Conservation (phyloP, 1,139 yeast species). For the Candida pseudocylindracea region DNA sequence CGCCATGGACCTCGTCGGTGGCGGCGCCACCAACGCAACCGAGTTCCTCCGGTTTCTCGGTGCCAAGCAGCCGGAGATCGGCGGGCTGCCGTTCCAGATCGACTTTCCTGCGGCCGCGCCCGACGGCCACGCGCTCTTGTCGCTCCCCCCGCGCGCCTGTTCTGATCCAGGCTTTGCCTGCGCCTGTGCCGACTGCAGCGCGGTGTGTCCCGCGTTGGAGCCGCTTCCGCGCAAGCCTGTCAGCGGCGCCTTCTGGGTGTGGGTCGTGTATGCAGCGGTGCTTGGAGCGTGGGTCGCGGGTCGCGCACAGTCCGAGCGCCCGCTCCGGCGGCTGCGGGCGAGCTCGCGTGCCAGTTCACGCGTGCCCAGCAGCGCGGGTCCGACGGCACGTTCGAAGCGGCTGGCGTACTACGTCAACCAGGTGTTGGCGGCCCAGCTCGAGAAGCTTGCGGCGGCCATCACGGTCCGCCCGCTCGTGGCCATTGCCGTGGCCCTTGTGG, state of each 20-base stretch:
- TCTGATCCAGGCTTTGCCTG: constrained; percentile 47
- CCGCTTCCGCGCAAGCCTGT: constrained; percentile 6
- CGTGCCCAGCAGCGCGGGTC: constrained; percentile 9
- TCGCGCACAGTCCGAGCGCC: no score
- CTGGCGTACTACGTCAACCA: constrained; percentile 2
- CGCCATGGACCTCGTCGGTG: constrained; percentile 94
- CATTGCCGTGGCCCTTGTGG: constrained; percentile 18
- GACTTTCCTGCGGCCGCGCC: constrained; percentile 33
- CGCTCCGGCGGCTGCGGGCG: no score
- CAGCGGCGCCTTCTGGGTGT: constrained; percentile 30
- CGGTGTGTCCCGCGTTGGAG: constrained; percentile 39
- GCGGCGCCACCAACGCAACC: constrained; percentile 62
- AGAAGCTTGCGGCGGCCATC: constrained; percentile 25
- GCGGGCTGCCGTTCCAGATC: constrained; percentile 93
- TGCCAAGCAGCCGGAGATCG: constrained; percentile 79
- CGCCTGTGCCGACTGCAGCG: constrained; percentile 80
- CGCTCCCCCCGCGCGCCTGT: constrained; percentile 22
- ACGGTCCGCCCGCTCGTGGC: constrained; percentile 35
- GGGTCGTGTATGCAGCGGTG: constrained; percentile 53
- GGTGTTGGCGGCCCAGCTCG: constrained; percentile 9
- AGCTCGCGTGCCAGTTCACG: constrained; percentile 6
- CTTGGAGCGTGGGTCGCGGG: constrained; percentile 21
- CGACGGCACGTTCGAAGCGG: constrained; percentile 3
- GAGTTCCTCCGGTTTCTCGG: constrained; percentile 76
- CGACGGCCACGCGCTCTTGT: constrained; percentile 6